phyloP scores from a whole-genome alignment of 1,284 basidiomycete species.

The Marasmius tenuissimus region DNA sequence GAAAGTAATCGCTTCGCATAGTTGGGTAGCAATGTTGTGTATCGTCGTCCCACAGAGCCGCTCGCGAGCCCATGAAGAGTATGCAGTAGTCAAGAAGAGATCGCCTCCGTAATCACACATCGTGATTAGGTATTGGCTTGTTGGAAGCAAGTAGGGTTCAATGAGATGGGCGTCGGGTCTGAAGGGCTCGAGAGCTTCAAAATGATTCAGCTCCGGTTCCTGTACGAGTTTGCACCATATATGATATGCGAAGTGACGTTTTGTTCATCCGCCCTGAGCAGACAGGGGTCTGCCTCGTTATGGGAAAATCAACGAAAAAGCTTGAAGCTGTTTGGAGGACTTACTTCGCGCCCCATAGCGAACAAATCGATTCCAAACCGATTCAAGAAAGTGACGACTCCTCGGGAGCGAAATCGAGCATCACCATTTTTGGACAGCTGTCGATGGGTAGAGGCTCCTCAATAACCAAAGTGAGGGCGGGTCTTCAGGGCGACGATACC shows the following conservation, averaged over 20 bases:
- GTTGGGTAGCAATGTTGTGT: not conserved
- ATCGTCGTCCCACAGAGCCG: not conserved
- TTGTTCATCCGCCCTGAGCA: not conserved
- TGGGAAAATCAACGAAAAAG: too few species aligned
- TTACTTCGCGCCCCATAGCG: not conserved
- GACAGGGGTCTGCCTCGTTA: not conserved
- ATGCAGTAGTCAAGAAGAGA: not conserved
- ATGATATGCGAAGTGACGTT: not conserved
- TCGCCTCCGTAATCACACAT: too few species aligned
- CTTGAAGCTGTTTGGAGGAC: too few species aligned
- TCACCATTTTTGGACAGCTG: not conserved
- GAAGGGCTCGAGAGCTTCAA: not conserved
- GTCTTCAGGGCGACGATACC: not conserved
- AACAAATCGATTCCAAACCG: not conserved
- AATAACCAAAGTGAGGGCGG: not conserved
- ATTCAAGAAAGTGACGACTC: not conserved
- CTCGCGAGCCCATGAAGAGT: not conserved
- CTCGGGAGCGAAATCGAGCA: not conserved
- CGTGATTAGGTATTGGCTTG: not conserved
- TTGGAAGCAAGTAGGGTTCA: not conserved
- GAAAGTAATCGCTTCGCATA: not conserved
- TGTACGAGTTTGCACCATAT: too few species aligned
- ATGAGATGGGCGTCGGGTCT: not conserved
- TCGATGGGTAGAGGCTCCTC: not conserved
- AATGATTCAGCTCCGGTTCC: not conserved